Evolutionary conservation across 2,329 filamentous ascomycete genomes (phyloP), one percentile per base, ranked within the genome.

Genomic region (Colletotrichum paranaense): DNA sequence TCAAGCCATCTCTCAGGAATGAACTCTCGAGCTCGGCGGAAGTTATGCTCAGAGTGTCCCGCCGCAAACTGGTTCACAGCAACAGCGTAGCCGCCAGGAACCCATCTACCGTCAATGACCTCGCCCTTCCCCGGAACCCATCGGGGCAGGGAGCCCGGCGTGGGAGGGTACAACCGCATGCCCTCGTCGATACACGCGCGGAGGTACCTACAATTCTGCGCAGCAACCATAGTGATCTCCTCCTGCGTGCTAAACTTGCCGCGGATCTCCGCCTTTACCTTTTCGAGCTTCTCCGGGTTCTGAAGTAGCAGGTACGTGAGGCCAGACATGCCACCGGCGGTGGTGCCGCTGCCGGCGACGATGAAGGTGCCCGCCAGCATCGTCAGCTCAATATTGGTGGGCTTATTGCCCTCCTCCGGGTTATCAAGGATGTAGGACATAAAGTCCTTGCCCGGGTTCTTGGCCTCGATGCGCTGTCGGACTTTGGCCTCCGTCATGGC

Each of bases 361-460:
- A 60, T 67, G 30, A 67, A 65, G 22, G 55, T 65, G 52, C 62
- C 55, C 12, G 62, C 62, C 62, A 65, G 22, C 62, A 65, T 65
- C 14, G 38, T 52, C n/a, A 56, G 32, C 4, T 65, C 62, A 5
- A 65, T 24, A 5, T 65, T 65, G 30, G 62, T 56, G 16, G 56
- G 62, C 52, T 42, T 56, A 7, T 65, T 52, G 3, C 35, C 46
- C 14, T 30, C 62, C 6, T 67, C 63, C 24, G 42, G 2, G 12
- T 62, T 62, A 4, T 62, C 38, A 16, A 62, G 59, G 26, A 62
- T 62, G 19, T 46, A 62, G 3, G 59, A 62, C 59, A 62, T 62
- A 9, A 62, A 62, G 38, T 62, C 59, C 38, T 52, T 62, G 26
- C 59, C 59, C 4, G 59, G 59, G 19, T 32, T 62, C 59, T 49